These are phyloP conservation scores for Podila verticillata DNA, from an alignment of 192 early-diverging fungal genomes.

Conservation along the genomic window DNA sequence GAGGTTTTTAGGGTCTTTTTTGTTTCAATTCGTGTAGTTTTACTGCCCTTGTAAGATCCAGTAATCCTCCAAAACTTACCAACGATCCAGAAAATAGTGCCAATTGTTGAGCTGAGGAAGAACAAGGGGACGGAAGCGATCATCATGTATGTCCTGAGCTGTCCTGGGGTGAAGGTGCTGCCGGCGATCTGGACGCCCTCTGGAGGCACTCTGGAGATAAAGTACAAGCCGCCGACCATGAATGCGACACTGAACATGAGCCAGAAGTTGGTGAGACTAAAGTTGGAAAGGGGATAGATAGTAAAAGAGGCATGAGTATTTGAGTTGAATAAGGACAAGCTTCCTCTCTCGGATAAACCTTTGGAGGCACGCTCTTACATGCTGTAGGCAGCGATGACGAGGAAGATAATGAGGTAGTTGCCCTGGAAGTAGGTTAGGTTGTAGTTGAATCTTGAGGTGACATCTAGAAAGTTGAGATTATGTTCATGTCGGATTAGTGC, in stretches of 20 bases:
- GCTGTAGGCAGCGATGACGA: conserved; percentile 64
- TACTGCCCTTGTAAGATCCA: not conserved
- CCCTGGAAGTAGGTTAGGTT: conserved; percentile 68
- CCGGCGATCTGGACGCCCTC: conserved; percentile 54
- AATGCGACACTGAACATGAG: conserved; percentile 62
- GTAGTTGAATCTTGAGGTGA: conserved; percentile 59
- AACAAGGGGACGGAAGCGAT: conserved; percentile 58
- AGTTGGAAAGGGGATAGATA: not conserved
- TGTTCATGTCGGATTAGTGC: not conserved
- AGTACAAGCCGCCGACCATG: conserved; percentile 57
- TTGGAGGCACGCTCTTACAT: conserved; percentile 49
- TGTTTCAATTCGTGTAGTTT: too few species aligned
- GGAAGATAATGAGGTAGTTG: conserved; percentile 67
- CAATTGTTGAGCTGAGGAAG: conserved; percentile 60
- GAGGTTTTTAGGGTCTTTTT: too few species aligned
- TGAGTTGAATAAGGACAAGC: too few species aligned
- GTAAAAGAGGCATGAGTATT: not conserved
- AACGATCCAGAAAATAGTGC: conserved; percentile 69
- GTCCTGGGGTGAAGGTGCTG: conserved; percentile 42
- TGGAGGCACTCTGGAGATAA: conserved; percentile 55
- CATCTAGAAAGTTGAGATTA: conserved; percentile 14
- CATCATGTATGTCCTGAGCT: conserved; percentile 57
- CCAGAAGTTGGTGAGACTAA: conserved; percentile 60
- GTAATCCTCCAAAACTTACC: conserved; percentile 40
- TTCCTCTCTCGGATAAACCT: not conserved